These are phyloP conservation scores for Elsinoe perseae DNA, from an alignment of 2,329 filamentous ascomycete species.

Conservation along the genomic window DNA sequence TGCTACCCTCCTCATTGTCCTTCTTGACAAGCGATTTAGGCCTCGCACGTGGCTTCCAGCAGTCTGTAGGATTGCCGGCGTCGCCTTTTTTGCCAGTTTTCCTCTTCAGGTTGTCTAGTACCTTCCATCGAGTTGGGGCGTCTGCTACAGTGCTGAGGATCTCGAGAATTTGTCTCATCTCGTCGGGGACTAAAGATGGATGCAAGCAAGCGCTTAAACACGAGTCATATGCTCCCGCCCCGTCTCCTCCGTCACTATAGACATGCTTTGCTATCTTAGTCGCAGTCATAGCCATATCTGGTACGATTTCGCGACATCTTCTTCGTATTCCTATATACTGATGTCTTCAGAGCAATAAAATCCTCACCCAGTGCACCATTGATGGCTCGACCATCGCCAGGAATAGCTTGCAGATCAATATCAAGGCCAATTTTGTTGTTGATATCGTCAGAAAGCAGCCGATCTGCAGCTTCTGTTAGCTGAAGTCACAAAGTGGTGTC, in stretches of 20 bases:
- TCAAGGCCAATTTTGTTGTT: background rate
- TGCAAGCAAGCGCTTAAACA: background rate
- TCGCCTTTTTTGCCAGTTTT: background rate
- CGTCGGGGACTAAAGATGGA: background rate
- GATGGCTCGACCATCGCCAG: no score
- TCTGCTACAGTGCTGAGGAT: background rate
- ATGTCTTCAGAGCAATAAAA: background rate
- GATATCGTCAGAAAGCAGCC: background rate
- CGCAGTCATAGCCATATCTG: background rate
- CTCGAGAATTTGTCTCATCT: background rate
- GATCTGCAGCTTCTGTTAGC: no score
- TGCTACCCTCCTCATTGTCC: background rate
- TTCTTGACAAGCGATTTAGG: no score
- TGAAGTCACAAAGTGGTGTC: no score
- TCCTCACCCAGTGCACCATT: background rate
- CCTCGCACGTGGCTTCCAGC: background rate
- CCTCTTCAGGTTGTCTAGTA: background rate
- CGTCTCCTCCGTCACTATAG: background rate
- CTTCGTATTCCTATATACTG: background rate
- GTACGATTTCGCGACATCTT: background rate
- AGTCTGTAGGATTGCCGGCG: background rate
- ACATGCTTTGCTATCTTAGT: background rate
- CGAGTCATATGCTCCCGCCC: background rate
- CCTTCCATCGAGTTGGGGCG: background rate
- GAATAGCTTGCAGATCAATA: background rate